A percentile compares a stretch with the other conserved stretches of the same genome.
phyloP scores from a whole-genome alignment of 2,329 filamentous ascomycete genomes.

The Neonectria faginata region DNA sequence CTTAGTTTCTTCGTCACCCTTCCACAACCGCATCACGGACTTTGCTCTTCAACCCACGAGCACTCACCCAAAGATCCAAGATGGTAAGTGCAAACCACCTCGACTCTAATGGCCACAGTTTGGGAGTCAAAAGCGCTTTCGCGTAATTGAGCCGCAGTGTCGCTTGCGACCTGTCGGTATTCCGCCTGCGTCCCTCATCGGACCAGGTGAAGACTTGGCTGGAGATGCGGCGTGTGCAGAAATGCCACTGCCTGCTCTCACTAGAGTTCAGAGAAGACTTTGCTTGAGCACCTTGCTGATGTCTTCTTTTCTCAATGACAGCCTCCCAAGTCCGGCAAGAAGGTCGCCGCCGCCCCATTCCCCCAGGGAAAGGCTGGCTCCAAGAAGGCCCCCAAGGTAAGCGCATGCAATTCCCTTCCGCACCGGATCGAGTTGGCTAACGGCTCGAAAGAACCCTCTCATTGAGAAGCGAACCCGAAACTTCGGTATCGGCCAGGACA shows the following conservation, averaged over 20 bases:
- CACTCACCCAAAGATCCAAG: slow-evolving; percentile 54
- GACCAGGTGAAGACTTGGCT: slow-evolving; percentile 72
- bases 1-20: slow-evolving; percentile 42
- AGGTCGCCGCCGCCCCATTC: slow-evolving; percentile 97
- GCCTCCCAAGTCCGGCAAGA: slow-evolving; percentile 99
- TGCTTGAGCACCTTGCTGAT: slow-evolving; percentile 90
- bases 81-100: slow-evolving; percentile 56
- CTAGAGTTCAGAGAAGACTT: slow-evolving; percentile 93
- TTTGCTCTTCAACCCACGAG: slow-evolving; percentile 52
- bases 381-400: slow-evolving; percentile 98
- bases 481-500: slow-evolving; percentile 99
- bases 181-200: slow-evolving; percentile 48
- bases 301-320: slow-evolving; percentile 99
- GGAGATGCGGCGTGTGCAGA: slow-evolving; percentile 67
- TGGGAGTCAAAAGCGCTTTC: slow-evolving; percentile 51
- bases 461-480: slow-evolving; percentile 98
- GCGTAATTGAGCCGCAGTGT: slow-evolving; percentile 51
- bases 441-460: slow-evolving; percentile 84
- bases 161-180: slow-evolving; percentile 51
- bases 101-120: slow-evolving; percentile 55
- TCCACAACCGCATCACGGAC: slow-evolving; percentile 48
- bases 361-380: slow-evolving; percentile 86
- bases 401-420: slow-evolving; percentile 51
- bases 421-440: neutral
- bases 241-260: slow-evolving; percentile 74